Evolutionary conservation across 108 stramenopile genomes (phyloP).

Genomic region (Schizochytrium sp.): DNA sequence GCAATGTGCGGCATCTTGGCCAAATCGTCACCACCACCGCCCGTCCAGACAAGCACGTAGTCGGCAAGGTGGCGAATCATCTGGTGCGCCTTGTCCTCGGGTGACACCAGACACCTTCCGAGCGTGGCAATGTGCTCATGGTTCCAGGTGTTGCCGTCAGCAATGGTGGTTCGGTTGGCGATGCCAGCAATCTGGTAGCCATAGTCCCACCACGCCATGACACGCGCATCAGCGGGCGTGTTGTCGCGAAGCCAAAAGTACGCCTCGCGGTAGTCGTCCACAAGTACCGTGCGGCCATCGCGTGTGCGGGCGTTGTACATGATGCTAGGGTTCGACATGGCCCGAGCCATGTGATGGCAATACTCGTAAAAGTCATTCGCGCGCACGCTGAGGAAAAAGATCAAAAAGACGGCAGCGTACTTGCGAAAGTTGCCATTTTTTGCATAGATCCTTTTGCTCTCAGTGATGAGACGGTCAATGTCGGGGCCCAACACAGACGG

Average conservation of each 20-base stretch:
- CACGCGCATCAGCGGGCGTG: conserved; percentile 82
- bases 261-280: conserved; percentile 97
- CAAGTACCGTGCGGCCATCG: conserved; percentile 65
- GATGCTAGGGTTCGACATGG: conserved; percentile 77
- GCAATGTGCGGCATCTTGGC: conserved; percentile 91
- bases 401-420: conserved; percentile 62
- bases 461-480: conserved; percentile 36
- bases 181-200: conserved; percentile 76
- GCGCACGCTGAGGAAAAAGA: conserved; percentile 47
- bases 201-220: conserved; percentile 63
- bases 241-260: conserved; percentile 95
- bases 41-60: conserved; percentile 86
- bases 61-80: conserved; percentile 86
- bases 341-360: conserved; percentile 55
- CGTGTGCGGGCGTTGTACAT: conserved; percentile 72
- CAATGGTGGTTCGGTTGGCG: conserved; percentile 87
- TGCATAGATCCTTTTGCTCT: conserved; percentile 13
- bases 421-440: conserved; percentile 35
- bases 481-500: conserved; percentile 42
- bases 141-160: conserved; percentile 98
- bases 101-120: conserved; percentile 73
- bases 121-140: conserved; percentile 97
- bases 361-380: conserved; percentile 51
- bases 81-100: conserved; percentile 76
- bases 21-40: conserved; percentile 89